phyloP scores from a whole-genome alignment of 1,139 yeast genomes.

The Blastobotrys capitulatus region DNA sequence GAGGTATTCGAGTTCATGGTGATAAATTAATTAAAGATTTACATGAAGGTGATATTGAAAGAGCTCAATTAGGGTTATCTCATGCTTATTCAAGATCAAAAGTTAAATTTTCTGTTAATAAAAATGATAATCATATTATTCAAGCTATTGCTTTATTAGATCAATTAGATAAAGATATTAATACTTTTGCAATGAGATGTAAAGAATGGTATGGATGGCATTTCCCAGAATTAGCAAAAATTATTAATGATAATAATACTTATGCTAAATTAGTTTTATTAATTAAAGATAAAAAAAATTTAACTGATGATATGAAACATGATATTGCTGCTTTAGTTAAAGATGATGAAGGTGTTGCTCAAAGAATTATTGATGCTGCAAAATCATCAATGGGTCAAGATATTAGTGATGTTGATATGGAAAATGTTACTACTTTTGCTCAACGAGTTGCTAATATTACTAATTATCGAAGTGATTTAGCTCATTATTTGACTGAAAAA shows the following conservation, averaged over 20 bases:
- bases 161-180: conserved; percentile 94
- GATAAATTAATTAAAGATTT: conserved; percentile 83
- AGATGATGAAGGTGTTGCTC: conserved; percentile 93
- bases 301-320: conserved; percentile 79
- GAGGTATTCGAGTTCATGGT: conserved; percentile 93
- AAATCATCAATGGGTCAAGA: conserved; percentile 99
- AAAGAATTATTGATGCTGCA: conserved; percentile 84
- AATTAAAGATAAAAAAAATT: conserved; percentile 81
- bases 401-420: conserved; percentile 88
- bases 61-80: conserved; percentile 98
- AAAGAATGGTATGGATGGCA: conserved; percentile 99
- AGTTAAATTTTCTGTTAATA: conserved; percentile 97
- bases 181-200: conserved; percentile 97
- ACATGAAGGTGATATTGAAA: conserved; percentile 92
- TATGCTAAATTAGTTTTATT: conserved; percentile 78
- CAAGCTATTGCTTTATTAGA: conserved; percentile 97
- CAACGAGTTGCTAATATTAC: conserved; percentile 90
- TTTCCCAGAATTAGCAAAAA: conserved; percentile 96
- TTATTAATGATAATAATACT: conserved; percentile 85
- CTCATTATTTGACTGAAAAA: conserved; percentile 83
- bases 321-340: conserved; percentile 83
- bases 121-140: conserved; percentile 96
- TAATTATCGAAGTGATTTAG: conserved; percentile 85
- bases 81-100: conserved; percentile 99
- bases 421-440: conserved; percentile 85